A percentile compares a stretch with the other conserved stretches of the same genome.
Evolutionary conservation across 2,329 filamentous ascomycete genomes (phyloP).

Genomic region (Thermomyces lanuginosus): DNA sequence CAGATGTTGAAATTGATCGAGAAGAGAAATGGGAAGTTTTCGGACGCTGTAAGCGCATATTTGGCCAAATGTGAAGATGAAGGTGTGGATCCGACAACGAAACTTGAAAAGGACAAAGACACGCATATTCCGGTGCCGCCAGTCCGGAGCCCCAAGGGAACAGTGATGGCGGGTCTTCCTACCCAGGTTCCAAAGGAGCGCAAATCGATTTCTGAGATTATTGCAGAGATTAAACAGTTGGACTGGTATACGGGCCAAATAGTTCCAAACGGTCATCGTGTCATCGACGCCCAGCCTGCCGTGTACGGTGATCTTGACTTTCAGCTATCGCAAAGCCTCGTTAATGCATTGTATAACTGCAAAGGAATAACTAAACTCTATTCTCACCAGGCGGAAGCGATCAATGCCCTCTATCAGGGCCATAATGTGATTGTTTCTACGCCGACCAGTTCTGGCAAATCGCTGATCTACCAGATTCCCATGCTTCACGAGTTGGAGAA

Average conservation of each 20-base stretch:
- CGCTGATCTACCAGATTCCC: conserved; percentile 91
- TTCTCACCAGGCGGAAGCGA: conserved; percentile 80
- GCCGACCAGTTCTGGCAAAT: conserved; percentile 92
- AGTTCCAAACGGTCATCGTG: conserved; percentile 78
- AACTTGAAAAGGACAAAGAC: conserved; percentile 43
- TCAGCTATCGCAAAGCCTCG: conserved; percentile 69
- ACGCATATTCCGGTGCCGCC: conserved; percentile 47
- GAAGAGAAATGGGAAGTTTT: conserved; percentile 73
- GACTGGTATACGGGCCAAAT: conserved; percentile 88
- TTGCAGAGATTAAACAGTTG: conserved; percentile 63
- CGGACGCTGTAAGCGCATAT: conserved; percentile 58
- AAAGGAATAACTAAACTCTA: conserved; percentile 75
- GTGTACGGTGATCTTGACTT: conserved; percentile 75
- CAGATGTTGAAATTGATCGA: conserved; percentile 82
- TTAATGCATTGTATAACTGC: conserved; percentile 93
- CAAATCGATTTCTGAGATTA: conserved; percentile 65
- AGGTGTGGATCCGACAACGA: conserved; percentile 48
- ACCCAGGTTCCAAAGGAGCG: conserved; percentile 67
- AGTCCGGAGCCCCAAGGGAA: conserved; percentile 15
- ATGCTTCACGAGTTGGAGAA: conserved; percentile 74
- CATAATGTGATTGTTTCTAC: conserved; percentile 84
- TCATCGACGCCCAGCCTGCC: conserved; percentile 71
- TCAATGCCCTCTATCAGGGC: conserved; percentile 71
- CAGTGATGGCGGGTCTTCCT: conserved; percentile 26
- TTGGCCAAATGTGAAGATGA: conserved; percentile 54